A percentile compares a stretch with the other conserved stretches of the same genome.
These are phyloP conservation scores for Phialemoniopsis sp. DNA, from an alignment of 2,329 filamentous ascomycete genomes.

Conservation along the genomic window DNA sequence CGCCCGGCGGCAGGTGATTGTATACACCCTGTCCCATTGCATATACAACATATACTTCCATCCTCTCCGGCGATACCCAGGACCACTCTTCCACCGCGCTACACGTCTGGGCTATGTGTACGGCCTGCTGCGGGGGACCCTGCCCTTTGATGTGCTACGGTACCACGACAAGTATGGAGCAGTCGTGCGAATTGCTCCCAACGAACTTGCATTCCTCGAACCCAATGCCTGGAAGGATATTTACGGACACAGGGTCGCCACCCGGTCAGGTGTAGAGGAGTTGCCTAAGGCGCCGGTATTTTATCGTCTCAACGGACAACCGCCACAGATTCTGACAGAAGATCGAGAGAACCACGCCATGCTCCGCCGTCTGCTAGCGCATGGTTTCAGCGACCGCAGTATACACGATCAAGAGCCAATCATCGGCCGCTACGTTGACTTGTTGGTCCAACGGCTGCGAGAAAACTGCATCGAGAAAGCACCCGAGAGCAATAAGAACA, in stretches of 20 bases:
- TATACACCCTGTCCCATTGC: too few relatives aligned
- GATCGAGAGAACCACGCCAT: conserved; percentile 23
- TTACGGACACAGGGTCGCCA: conserved; percentile 4
- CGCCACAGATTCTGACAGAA: conserved; percentile 20
- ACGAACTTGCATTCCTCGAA: conserved; percentile 2
- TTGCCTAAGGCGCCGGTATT: not conserved
- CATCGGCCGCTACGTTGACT: conserved; percentile 29
- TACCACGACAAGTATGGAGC: conserved; percentile 1
- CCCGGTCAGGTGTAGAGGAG: conserved; percentile 7
- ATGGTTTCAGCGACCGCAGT: conserved; percentile 31
- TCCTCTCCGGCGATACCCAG: conserved; percentile 24
- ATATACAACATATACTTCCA: conserved; percentile 27
- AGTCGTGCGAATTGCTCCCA: conserved; percentile 3
- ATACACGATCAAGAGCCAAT: conserved; percentile 36
- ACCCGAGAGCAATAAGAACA: not conserved
- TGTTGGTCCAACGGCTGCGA: conserved; percentile 23
- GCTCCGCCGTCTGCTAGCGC: conserved; percentile 27
- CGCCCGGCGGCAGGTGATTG: too few relatives aligned
- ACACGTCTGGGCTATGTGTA: conserved; percentile 6
- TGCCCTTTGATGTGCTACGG: not conserved
- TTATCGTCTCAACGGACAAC: conserved; percentile 3
- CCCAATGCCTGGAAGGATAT: conserved; percentile 1
- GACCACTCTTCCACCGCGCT: conserved; percentile 18
- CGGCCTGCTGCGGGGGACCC: not conserved
- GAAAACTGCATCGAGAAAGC: conserved; percentile 13